These are phyloP conservation scores for Penicillium psychrofluorescens DNA, from an alignment of 495 filamentous ascomycete genomes.

Conservation along the genomic window DNA sequence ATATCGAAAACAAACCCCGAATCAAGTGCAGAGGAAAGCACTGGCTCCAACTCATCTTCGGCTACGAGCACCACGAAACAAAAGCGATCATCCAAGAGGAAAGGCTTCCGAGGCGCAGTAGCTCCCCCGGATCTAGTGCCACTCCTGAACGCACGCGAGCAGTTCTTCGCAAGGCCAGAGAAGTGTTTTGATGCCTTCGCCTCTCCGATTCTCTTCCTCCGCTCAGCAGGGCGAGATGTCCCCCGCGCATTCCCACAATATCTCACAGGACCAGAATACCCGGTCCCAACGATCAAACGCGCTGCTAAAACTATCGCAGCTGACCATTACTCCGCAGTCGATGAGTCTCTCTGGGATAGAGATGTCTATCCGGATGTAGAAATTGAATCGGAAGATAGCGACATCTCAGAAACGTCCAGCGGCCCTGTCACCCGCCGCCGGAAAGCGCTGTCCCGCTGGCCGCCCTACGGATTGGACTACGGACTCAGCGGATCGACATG, in stretches of 20 bases:
- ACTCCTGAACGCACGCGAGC: constrained; percentile 29
- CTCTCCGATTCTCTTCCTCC: constrained; percentile 51
- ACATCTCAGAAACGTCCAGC: not conserved
- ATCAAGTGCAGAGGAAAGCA: not conserved
- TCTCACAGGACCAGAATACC: constrained; percentile 27
- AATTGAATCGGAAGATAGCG: not conserved
- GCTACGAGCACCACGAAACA: constrained; percentile 1
- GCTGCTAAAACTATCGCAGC: not conserved
- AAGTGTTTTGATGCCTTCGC: constrained; percentile 53
- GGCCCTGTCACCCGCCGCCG: constrained; percentile 18
- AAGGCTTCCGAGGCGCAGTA: not conserved
- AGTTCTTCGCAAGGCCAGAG: constrained; percentile 39
- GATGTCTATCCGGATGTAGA: constrained; percentile 3
- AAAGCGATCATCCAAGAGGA: constrained; percentile 5
- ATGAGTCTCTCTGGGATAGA: not conserved
- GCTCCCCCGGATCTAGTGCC: constrained; percentile 27
- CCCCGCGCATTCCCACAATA: constrained; percentile 28
- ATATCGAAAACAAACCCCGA: not conserved
- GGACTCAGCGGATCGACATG: constrained; percentile 14
- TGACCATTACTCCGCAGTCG: not conserved
- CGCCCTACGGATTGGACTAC: constrained; percentile 33
- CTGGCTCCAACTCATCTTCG: not conserved
- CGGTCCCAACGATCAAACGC: constrained; percentile 21
- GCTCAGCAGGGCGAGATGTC: constrained; percentile 37
- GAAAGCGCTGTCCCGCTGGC: constrained; percentile 34